These are phyloP conservation scores for Neofusicoccum kwambonambiense DNA, from an alignment of 2,329 filamentous ascomycete species.

Conservation along the genomic window DNA sequence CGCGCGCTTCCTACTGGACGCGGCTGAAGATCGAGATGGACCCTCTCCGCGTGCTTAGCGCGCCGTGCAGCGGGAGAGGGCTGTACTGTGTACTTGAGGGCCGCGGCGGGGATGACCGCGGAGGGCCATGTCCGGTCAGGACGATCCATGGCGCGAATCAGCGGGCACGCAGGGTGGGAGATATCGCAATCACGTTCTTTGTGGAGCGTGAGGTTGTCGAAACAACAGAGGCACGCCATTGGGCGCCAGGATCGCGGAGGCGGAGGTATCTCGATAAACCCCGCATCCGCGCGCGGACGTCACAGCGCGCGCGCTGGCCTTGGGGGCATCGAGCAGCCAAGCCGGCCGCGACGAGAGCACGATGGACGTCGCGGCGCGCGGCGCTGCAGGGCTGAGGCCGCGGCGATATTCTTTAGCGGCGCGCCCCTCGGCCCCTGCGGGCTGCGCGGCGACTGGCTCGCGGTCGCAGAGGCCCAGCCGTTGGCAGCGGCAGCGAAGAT, in stretches of 20 bases:
- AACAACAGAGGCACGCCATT: slow-evolving; percentile 4
- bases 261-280: slow-evolving; percentile 16
- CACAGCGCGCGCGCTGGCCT: background rate
- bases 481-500: background rate
- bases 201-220: background rate
- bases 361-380: background rate
- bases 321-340: background rate
- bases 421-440: background rate
- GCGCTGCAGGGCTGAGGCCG: background rate
- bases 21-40: background rate
- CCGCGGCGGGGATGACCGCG: background rate
- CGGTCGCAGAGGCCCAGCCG: background rate
- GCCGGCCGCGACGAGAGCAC: too few relatives aligned
- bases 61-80: background rate
- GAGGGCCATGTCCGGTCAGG: background rate
- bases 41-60: background rate
- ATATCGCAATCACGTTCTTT: slow-evolving; percentile 13
- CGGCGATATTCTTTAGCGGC: background rate
- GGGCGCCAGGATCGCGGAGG: slow-evolving; percentile 4
- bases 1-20: background rate
- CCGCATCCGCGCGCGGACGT: slow-evolving; percentile 15
- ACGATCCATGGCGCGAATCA: slow-evolving; percentile 5
- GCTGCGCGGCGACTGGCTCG: too few relatives aligned
- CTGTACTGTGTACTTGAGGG: background rate
- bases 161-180: background rate